Percentiles rank a stretch among this genome's conserved stretches.
Evolutionary conservation across 805 yeast species (phyloP).

Genomic region (Cyberlindnera xylosilytica): DNA sequence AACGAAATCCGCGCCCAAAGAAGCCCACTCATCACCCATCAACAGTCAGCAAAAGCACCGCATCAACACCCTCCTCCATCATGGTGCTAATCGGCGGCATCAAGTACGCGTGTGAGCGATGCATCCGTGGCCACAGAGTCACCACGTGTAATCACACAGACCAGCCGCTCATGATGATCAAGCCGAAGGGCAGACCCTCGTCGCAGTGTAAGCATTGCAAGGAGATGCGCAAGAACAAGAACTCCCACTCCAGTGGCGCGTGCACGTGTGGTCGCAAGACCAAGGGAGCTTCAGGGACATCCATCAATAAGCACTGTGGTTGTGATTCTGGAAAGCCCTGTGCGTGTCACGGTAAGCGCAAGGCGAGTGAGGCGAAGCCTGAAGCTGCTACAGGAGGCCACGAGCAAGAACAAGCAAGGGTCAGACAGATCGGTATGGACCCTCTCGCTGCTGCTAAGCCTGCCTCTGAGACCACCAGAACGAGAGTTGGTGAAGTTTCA

Average conservation of each 20-base stretch:
- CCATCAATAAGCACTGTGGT: conserved; percentile 24
- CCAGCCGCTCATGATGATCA: conserved; percentile 86
- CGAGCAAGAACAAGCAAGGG: conserved; percentile 6
- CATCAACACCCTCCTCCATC: too few species aligned
- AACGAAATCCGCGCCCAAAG: too few species aligned
- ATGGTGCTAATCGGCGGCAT: conserved; percentile 93
- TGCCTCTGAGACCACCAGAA: conserved; percentile 22
- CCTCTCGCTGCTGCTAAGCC: conserved; percentile 28
- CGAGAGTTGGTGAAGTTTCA: conserved; percentile 36
- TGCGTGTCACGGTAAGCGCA: conserved; percentile 27
- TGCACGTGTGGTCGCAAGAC: conserved; percentile 61
- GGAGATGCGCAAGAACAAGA: conserved; percentile 63
- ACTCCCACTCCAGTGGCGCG: conserved; percentile 53
- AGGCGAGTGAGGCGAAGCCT: conserved; percentile 1
- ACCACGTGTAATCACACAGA: conserved; percentile 92
- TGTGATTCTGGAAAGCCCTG: conserved; percentile 28
- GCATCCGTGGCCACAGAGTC: conserved; percentile 95
- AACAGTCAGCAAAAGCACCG: too few species aligned
- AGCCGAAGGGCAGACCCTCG: conserved; percentile 95
- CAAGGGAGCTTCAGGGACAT: conserved; percentile 23
- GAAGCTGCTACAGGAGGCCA: too few species aligned
- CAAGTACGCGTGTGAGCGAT: conserved; percentile 93
- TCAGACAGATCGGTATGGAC: conserved; percentile 29
- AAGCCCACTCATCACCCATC: too few species aligned
- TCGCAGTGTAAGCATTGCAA: conserved; percentile 88